Evolutionary conservation across 441 rosid genomes (phyloP).

Genomic region (Erodium moschatum): DNA sequence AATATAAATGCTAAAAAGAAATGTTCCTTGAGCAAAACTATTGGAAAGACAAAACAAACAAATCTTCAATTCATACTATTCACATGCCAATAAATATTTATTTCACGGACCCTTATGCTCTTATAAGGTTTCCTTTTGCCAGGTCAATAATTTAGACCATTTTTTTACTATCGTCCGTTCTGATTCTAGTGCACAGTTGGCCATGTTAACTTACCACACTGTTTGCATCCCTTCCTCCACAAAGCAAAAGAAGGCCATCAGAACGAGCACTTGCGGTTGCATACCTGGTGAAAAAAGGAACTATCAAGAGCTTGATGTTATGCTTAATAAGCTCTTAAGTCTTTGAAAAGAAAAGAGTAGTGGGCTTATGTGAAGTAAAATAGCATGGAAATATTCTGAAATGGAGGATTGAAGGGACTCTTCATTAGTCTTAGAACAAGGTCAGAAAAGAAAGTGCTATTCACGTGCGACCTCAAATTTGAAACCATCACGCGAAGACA

Average conservation of each 20-base stretch:
- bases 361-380: neutral
- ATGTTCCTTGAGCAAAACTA: neutral
- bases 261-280: constrained; percentile 99
- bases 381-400: constrained; percentile 5
- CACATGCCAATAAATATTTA: neutral
- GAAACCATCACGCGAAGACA: neutral
- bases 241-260: constrained; percentile 95
- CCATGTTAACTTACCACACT: constrained; percentile 63
- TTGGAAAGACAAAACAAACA: neutral
- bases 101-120: neutral
- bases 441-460: neutral
- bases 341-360: neutral
- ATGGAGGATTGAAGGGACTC: neutral
- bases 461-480: neutral
- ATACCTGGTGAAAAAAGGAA: constrained; percentile 45
- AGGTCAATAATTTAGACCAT: neutral
- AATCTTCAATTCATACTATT: neutral
- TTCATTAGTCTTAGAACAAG: neutral
- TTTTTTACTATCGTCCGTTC: neutral
- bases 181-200: neutral
- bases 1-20: neutral
- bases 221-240: constrained; percentile 95
- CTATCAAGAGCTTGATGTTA: constrained; percentile 16
- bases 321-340: neutral
- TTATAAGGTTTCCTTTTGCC: neutral